Evolutionary conservation across 768 basidiomycete genomes (phyloP), one percentile per base, ranked within the genome.

Genomic region (Neoboletus magnificus): DNA sequence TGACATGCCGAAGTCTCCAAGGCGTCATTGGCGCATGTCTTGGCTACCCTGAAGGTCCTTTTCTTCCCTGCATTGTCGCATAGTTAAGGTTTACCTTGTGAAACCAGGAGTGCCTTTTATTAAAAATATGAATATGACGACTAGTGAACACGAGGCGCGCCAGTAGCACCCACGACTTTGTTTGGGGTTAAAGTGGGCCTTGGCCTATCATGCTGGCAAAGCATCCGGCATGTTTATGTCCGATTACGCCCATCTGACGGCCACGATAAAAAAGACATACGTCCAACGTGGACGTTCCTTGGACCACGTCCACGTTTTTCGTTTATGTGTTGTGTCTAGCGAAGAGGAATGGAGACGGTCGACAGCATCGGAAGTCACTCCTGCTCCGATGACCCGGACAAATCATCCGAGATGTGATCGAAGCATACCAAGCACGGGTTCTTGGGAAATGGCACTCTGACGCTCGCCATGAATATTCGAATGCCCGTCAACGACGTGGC

Each of bases 131-230:
- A 42, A 58, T 48, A 50, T 50, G 37, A 32, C 32, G 47, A 37
- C 29, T 30, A 37, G 13, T 15, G 37, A 53, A 66, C 68, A 69
- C 59, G 68, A 71, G 68, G 70, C 50, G 50, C 53, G 62, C 65
- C 58, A 68, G 70, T 70, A 67, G 65, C 50, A 32, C 54, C 30
- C 51, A 45, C 56, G 57, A 57, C 58, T 40, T 54, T 60, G 52
- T 59, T 64, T 67, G 67, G 67, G 55, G 49, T 30, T 55, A 68
- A 61, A 61, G 64, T 36, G 35, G 37, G 12, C 25, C 35, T 49
- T 37, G 48, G 36, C 48, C 18, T 12, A 37, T 45, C 23, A 37
- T 30, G 52, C 50, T 52, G 46, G 46, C 45, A 54, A 45, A 50
- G 1, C 32, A 4, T 27, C n/a, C 7, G 36, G 33, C 42, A 46